Evolutionary conservation across 306 rosid species (phyloP).

Genomic region (Glycine tomentella): DNA sequence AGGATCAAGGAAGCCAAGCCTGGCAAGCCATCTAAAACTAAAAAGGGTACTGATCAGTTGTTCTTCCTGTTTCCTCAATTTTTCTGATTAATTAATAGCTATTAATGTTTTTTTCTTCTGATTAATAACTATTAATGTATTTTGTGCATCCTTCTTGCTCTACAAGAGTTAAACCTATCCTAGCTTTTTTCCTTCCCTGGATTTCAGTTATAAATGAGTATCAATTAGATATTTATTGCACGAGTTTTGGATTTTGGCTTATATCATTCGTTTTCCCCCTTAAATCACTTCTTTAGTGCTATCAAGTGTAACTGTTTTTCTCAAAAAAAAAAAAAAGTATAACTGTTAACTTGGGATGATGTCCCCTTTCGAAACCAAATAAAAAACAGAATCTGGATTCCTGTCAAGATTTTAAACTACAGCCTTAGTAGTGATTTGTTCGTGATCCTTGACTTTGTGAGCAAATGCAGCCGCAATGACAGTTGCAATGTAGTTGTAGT

Average conservation of each 20-base stretch:
- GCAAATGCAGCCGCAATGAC: background rate
- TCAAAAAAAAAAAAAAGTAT: background rate
- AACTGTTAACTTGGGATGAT: background rate
- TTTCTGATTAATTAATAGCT: background rate
- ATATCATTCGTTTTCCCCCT: background rate
- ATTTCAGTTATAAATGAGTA: background rate
- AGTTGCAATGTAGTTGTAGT: background rate
- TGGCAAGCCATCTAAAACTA: constrained; percentile 51
- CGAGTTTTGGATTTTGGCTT: constrained; percentile 11
- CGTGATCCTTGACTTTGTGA: background rate
- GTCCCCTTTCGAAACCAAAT: background rate
- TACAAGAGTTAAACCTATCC: too few relatives aligned
- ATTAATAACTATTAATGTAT: too few relatives aligned
- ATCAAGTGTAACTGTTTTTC: background rate
- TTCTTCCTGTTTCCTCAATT: constrained; percentile 6
- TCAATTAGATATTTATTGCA: background rate
- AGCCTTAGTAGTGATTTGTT: background rate
- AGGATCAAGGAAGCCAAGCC: constrained; percentile 70
- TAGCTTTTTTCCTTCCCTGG: background rate
- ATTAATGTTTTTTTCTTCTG: too few relatives aligned
- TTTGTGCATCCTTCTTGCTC: too few relatives aligned
- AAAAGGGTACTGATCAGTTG: constrained; percentile 64
- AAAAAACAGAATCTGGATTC: background rate
- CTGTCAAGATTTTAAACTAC: background rate
- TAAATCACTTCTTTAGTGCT: constrained; percentile 3